Percentiles rank a stretch among this genome's conserved stretches.
phyloP scores from a whole-genome alignment of 345 rosid species.

The Fremontodendron californicum region DNA sequence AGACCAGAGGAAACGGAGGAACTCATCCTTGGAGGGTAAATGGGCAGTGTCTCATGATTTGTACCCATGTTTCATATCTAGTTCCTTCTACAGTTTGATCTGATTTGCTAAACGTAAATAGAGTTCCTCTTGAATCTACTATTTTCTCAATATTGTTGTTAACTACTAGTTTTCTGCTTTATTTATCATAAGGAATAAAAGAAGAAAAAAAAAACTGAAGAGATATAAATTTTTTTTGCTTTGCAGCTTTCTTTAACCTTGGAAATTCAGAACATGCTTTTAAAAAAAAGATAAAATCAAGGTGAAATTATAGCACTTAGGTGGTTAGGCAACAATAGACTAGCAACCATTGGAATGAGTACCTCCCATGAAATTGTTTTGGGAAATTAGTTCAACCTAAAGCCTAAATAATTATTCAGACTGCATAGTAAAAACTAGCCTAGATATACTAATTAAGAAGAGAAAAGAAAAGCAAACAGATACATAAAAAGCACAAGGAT shows the following conservation, averaged over 20 bases:
- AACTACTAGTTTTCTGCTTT: neutral
- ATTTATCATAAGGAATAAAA: too few relatives aligned
- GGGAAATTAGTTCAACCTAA: neutral
- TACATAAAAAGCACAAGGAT: neutral
- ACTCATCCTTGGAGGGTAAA: neutral
- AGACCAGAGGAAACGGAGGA: slow-evolving; percentile 26
- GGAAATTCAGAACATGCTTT: neutral
- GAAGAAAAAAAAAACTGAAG: neutral
- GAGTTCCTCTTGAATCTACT: neutral
- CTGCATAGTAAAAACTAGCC: neutral
- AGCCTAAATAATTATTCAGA: neutral
- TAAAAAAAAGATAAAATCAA: neutral
- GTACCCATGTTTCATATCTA: neutral
- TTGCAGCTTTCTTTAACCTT: neutral
- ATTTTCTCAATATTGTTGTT: neutral
- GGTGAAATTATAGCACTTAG: neutral
- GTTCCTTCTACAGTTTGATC: neutral
- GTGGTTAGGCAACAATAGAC: neutral
- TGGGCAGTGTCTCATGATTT: neutral
- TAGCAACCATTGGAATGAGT: neutral
- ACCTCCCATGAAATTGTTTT: neutral
- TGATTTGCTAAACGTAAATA: neutral
- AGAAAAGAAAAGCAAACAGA: neutral
- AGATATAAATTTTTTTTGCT: neutral
- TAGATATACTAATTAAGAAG: neutral